Percentiles rank a stretch among this genome's conserved stretches.
phyloP scores from a whole-genome alignment of 768 basidiomycete genomes.

The Mrakia gelida region DNA sequence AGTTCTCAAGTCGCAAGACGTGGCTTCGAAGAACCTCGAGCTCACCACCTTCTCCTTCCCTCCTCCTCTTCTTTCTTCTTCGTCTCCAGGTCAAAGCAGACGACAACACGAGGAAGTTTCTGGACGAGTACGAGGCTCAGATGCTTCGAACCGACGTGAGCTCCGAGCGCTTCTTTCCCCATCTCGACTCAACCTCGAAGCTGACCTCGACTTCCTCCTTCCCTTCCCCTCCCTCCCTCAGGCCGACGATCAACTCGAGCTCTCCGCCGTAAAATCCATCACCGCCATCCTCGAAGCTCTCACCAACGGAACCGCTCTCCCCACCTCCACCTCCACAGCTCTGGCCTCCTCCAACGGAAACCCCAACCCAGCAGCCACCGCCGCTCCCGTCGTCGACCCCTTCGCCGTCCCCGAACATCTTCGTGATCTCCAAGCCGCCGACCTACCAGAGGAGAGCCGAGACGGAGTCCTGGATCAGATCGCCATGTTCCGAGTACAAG shows the following conservation, averaged over 20 bases:
- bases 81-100: slow-evolving; percentile 82
- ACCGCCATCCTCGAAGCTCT: slow-evolving; percentile 32
- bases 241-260: slow-evolving; percentile 65
- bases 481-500: slow-evolving; percentile 67
- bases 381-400: slow-evolving; percentile 16
- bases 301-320: slow-evolving; percentile 37
- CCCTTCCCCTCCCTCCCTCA: slow-evolving; percentile 44
- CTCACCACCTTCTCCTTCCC: background rate
- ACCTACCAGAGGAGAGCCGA: slow-evolving; percentile 87
- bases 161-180: slow-evolving; percentile 29
- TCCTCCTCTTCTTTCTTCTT: slow-evolving; percentile 30
- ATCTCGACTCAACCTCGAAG: background rate
- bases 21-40: background rate
- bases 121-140: slow-evolving; percentile 78
- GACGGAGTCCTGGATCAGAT: slow-evolving; percentile 94
- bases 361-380: background rate
- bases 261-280: slow-evolving; percentile 56
- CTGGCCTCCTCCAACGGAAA: slow-evolving; percentile 12
- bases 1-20: slow-evolving; percentile 44
- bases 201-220: slow-evolving; percentile 23
- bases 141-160: slow-evolving; percentile 78
- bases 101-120: slow-evolving; percentile 81
- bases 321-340: slow-evolving; percentile 56
- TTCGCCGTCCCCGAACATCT: slow-evolving; percentile 79
- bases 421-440: slow-evolving; percentile 91